phyloP scores from a whole-genome alignment of 192 early-diverging fungal genomes.

The Umbelopsis isabellina region DNA sequence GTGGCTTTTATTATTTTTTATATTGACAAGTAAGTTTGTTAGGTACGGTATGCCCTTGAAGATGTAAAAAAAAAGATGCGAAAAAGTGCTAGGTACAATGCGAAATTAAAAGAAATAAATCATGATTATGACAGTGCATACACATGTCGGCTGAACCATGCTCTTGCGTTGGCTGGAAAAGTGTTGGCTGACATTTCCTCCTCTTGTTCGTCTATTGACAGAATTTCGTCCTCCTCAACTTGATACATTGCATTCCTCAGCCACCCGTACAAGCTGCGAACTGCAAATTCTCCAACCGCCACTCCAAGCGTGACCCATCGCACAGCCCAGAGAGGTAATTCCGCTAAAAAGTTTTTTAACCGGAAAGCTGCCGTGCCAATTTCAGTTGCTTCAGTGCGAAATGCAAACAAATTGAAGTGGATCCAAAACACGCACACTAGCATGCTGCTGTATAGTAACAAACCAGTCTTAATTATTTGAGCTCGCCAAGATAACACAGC shows the following conservation, averaged over 20 bases:
- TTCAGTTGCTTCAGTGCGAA: conserved; percentile 26
- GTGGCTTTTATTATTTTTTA: neutral
- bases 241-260: conserved; percentile 20
- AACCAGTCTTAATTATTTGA: conserved; percentile 40
- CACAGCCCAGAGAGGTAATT: conserved; percentile 57
- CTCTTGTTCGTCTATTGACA: conserved; percentile 27
- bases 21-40: neutral
- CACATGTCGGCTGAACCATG: too few relatives aligned
- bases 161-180: neutral
- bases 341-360: conserved; percentile 51
- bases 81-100: too few relatives aligned
- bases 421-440: conserved; percentile 58
- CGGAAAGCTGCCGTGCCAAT: conserved; percentile 25
- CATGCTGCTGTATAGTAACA: conserved; percentile 45
- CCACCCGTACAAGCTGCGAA: conserved; percentile 34
- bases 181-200: neutral
- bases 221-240: conserved; percentile 37
- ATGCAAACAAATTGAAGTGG: conserved; percentile 59
- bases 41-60: too few relatives aligned
- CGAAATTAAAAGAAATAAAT: too few relatives aligned
- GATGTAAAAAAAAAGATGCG: too few relatives aligned
- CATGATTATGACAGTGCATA: too few relatives aligned
- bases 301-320: conserved; percentile 61
- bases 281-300: conserved; percentile 50
- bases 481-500: conserved; percentile 11